These are phyloP conservation scores for Kodamaea kaohsiungensis DNA, from an alignment of 805 yeast genomes.

Conservation along the genomic window DNA sequence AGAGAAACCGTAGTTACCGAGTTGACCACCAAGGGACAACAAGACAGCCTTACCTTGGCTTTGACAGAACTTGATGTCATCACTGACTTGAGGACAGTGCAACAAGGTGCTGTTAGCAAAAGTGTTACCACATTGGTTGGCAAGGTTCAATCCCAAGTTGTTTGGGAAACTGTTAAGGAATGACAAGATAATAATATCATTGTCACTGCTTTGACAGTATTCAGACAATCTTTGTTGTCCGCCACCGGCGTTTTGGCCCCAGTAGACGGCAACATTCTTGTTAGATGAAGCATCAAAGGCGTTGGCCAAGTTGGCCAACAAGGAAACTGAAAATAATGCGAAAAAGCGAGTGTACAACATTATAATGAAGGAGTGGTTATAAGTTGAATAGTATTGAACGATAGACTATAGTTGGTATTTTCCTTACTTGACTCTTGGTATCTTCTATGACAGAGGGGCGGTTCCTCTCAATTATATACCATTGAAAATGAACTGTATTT, in stretches of 20 bases:
- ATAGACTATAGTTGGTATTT: neutral
- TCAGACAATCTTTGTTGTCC: conserved; percentile 16
- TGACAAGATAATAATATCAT: conserved; percentile 9
- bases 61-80: conserved; percentile 76
- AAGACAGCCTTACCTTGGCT: conserved; percentile 69
- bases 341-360: neutral
- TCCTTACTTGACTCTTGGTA: neutral
- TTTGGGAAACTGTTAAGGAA: conserved; percentile 9
- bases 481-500: too few relatives aligned
- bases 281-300: conserved; percentile 39
- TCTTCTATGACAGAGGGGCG: too few relatives aligned
- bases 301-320: neutral
- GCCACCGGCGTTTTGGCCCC: conserved; percentile 74
- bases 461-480: too few relatives aligned
- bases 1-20: conserved; percentile 55
- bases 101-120: conserved; percentile 15
- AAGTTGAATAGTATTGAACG: neutral
- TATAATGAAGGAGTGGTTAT: neutral
- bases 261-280: conserved; percentile 72
- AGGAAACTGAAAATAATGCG: neutral
- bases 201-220: conserved; percentile 10
- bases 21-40: conserved; percentile 76
- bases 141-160: conserved; percentile 45
- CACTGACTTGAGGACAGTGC: conserved; percentile 37
- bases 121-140: conserved; percentile 47